Base-by-base conservation (phyloP, 2,329 filamentous ascomycete species). In the Claviceps maximensis region DNA sequence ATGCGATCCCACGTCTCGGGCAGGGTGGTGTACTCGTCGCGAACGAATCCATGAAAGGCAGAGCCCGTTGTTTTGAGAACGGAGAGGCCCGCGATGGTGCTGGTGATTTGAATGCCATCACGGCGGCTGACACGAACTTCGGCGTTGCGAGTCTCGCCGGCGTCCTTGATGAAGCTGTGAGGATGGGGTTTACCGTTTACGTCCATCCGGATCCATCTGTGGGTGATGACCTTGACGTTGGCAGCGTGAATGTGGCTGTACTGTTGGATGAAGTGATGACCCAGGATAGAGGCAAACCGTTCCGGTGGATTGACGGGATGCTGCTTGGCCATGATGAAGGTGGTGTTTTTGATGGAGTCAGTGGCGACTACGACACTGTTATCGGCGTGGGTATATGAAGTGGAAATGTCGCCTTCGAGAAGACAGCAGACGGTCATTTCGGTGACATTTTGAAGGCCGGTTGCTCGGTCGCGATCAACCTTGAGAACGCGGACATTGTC, bases 401-500 rank as follows among this genome's bases (percentile, higher is more conserved):
- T 80, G 52, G 93, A 87, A 62, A 98, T 96, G 55, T 89, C 86
- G 61, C 93, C 93, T 74, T 97, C 89, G 31, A 98, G 80, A 50
- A 97, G 78, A 58, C 89, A 89, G 72, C 87, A 87, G 61, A 98
- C 87, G 42, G 89, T 96, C 85, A 95, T 94, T 72, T 98, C 93
- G 44, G 86, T 86, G 60, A 97, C 87, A 8, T 84, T 86, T 70
- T 98, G 91, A 23, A 82, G 75, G 53, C 86, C 86, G 19, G 86
- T 85, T 63, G 82, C 75, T 65, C 82, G 75, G 68, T 97, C 83
- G 62, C 82, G 83, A 65, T 94, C 78, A 64, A 96, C 89, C 72
- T 98, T 98, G 82, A 86, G 95, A 63, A 98, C 82, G 65, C 93
- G 90, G 78, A 98, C 86, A 74, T 98, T 97, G 80, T 97, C 93